Evolutionary conservation across 2,329 filamentous ascomycete genomes (phyloP).

Genomic region (Ceratocystis ficicola): DNA sequence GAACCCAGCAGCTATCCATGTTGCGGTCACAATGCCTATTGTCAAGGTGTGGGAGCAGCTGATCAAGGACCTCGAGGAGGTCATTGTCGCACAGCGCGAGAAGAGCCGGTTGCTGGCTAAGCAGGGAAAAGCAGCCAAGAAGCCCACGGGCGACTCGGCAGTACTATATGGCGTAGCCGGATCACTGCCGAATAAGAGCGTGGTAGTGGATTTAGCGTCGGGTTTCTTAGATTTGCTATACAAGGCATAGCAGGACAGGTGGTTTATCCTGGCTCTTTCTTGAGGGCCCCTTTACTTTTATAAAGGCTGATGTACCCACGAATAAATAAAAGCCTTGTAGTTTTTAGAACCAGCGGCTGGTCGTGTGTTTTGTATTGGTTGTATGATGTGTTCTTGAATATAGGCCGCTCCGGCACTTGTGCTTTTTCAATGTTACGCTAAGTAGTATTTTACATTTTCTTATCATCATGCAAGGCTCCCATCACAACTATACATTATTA

Average conservation of each 20-base stretch:
- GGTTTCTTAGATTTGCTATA: constrained; percentile 90
- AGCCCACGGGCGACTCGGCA: constrained; percentile 64
- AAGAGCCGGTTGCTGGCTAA: constrained; percentile 62
- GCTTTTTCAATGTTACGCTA: neutral
- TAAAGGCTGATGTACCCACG: neutral
- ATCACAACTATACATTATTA: neutral
- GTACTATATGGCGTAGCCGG: constrained; percentile 92
- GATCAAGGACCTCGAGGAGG: constrained; percentile 56
- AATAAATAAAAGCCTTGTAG: neutral
- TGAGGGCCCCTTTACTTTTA: neutral
- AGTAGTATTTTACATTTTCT: neutral
- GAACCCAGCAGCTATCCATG: constrained; percentile 79
- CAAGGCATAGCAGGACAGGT: constrained; percentile 49
- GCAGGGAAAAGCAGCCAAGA: constrained; percentile 53
- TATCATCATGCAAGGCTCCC: neutral
- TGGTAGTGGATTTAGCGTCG: constrained; percentile 78
- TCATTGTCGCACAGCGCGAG: constrained; percentile 62
- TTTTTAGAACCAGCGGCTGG: neutral
- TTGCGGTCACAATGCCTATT: constrained; percentile 84
- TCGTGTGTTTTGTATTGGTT: neutral
- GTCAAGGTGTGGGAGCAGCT: constrained; percentile 69
- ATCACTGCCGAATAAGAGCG: constrained; percentile 86
- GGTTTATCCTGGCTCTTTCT: neutral
- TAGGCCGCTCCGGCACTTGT: neutral
- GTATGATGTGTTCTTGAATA: neutral